These are phyloP conservation scores for Botrytis pseudocinerea DNA, from an alignment of 2,329 filamentous ascomycete species.

Conservation along the genomic window DNA sequence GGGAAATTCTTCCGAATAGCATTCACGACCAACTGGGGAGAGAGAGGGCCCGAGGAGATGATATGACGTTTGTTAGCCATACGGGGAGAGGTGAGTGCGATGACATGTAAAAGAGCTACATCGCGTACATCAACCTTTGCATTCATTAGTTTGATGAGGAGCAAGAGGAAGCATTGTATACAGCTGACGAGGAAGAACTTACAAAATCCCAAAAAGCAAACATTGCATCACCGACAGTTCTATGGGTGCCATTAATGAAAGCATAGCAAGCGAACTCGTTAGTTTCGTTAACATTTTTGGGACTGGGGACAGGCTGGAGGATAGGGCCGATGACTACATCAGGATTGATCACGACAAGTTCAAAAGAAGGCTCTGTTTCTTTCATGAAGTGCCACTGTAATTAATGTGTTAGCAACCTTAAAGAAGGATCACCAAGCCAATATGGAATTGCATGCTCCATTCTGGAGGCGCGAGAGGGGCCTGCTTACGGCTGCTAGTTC, in stretches of 20 bases:
- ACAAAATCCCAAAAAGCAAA: slow-evolving; percentile 31
- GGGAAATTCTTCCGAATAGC: slow-evolving; percentile 55
- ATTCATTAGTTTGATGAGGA: not conserved
- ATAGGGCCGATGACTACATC: slow-evolving; percentile 63
- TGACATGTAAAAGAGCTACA: slow-evolving; percentile 61
- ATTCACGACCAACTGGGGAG: slow-evolving; percentile 57
- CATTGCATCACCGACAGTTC: slow-evolving; percentile 26
- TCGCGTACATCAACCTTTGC: slow-evolving; percentile 51
- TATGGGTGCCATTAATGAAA: slow-evolving; percentile 53
- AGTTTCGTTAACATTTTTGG: slow-evolving; percentile 67
- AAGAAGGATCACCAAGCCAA: not conserved
- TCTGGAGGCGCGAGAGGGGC: not conserved
- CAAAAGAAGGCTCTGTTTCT: slow-evolving; percentile 54
- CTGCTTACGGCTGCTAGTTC: slow-evolving; percentile 54
- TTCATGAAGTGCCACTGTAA: slow-evolving; percentile 56
- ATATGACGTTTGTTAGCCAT: slow-evolving; percentile 63
- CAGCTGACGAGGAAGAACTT: slow-evolving; percentile 39
- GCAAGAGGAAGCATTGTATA: not conserved
- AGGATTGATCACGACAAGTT: slow-evolving; percentile 60
- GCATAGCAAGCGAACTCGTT: slow-evolving; percentile 56
- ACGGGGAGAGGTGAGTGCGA: slow-evolving; percentile 54
- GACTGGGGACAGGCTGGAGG: slow-evolving; percentile 59
- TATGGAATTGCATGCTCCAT: not conserved
- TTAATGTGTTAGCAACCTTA: not conserved
- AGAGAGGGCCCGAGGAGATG: slow-evolving; percentile 55